Evolutionary conservation across 352 stramenopile species (phyloP), one percentile per base, ranked within the genome.

Genomic region (Salisapilia sapeloensis): DNA sequence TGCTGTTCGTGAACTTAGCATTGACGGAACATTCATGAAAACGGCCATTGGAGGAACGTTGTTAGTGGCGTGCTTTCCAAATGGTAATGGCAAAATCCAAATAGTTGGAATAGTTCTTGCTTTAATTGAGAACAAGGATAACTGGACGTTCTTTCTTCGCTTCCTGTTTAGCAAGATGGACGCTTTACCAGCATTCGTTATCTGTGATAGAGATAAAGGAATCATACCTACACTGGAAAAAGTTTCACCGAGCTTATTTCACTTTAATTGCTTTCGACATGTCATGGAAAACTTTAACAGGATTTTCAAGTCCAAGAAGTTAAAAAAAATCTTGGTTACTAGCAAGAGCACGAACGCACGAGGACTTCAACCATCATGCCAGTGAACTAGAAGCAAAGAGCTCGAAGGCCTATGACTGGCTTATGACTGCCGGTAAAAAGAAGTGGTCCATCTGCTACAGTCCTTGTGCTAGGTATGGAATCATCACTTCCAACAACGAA

Each of bases 201-300:
- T 31, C 19, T 31, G 19, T 31, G 26, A 31, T 19, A 31, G 26
- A n/a, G n/a, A n/a, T n/a, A n/a, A n/a, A n/a, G n/a, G n/a, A n/a
- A n/a, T n/a, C n/a, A n/a, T n/a, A n/a, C n/a, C 26, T 31, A 6
- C 26, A 16, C 26, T 19, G 3, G 3, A 3, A 31, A 6, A 3
- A n/a, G n/a, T n/a, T 6, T 39, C 8, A 12, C 6, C 2, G 2
- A 0, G 9, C 13, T 18, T 26, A 7, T 6, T 16, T 4, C 28
- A 39, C 15, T 41, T 42, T 16, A 40, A 25, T 14, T 46, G 29
- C 19, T 46, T 42, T 33, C 21, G 12, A 2, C 32, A 46, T 16
- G 1, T 39, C 6, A 34, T 35, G 13, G 39, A 42, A 14, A 46
- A 46, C 14, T 42, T 46, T 14, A 46, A 46, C 20, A 24, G 15